phyloP scores from a whole-genome alignment of 169 alveolate genomes.

The Eimeria nieschulzi region DNA sequence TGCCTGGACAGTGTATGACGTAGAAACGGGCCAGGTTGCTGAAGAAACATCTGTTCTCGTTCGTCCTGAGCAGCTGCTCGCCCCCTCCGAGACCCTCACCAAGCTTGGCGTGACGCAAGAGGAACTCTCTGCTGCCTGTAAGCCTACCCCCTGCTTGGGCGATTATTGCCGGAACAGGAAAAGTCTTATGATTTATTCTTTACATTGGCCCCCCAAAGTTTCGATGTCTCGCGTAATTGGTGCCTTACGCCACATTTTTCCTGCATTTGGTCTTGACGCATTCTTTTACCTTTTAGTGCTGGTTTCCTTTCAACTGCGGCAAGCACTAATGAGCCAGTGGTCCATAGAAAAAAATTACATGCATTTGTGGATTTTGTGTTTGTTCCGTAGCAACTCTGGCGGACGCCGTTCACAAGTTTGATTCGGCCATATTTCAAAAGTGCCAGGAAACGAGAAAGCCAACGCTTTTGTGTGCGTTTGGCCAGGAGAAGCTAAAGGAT shows the following conservation, averaged over 20 bases:
- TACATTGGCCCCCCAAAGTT: neutral
- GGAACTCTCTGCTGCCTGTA: conserved; percentile 52
- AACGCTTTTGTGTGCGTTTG: conserved; percentile 19
- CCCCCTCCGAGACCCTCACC: conserved; percentile 44
- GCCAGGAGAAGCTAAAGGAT: conserved; percentile 30
- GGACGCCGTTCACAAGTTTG: conserved; percentile 51
- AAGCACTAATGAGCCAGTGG: too few relatives aligned
- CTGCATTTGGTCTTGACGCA: neutral
- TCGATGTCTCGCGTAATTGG: too few relatives aligned
- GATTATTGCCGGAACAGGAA: too few relatives aligned
- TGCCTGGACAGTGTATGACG: conserved; percentile 46
- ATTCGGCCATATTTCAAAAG: conserved; percentile 38
- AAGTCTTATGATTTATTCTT: too few relatives aligned
- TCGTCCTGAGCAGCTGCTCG: conserved; percentile 56
- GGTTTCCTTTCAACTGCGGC: too few relatives aligned
- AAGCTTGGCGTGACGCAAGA: conserved; percentile 53
- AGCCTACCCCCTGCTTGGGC: neutral
- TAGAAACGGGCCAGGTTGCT: conserved; percentile 31
- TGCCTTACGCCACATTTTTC: too few relatives aligned
- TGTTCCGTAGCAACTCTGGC: conserved; percentile 28
- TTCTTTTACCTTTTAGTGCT: too few relatives aligned
- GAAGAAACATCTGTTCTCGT: conserved; percentile 40
- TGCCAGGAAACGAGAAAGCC: conserved; percentile 21
- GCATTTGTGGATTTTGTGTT: neutral
- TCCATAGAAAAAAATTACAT: too few relatives aligned